Conservation (phyloP, 805 yeast species). For the Candida xiaguanensis region DNA sequence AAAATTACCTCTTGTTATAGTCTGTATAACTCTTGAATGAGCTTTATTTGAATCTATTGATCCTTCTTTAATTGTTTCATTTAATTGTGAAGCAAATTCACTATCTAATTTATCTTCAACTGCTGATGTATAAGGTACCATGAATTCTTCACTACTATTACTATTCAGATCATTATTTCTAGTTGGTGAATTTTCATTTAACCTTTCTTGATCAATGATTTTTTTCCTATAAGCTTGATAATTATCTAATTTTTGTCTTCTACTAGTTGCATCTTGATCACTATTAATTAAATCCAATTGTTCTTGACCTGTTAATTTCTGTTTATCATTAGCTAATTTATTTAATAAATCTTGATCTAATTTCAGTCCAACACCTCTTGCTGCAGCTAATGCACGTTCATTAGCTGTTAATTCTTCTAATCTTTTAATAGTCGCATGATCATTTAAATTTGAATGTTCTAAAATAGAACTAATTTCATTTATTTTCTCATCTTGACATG, state of each 20-base stretch:
- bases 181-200: conserved; percentile 2
- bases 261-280: conserved; percentile 46
- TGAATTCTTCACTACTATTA: conserved; percentile 22
- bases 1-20: conserved; percentile 66
- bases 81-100: conserved; percentile 51
- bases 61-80: conserved; percentile 52
- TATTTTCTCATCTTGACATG: conserved; percentile 41
- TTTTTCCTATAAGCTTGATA: conserved; percentile 57
- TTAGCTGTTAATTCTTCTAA: conserved; percentile 55
- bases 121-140: conserved; percentile 67
- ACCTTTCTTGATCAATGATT: conserved; percentile 54
- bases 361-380: conserved; percentile 39
- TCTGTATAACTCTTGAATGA: conserved; percentile 61
- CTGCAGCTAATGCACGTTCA: conserved; percentile 58
- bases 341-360: conserved; percentile 32
- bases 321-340: conserved; percentile 33
- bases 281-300: conserved; percentile 38
- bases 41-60: conserved; percentile 49
- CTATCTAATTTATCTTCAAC: conserved; percentile 62
- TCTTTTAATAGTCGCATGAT: conserved; percentile 46
- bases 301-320: conserved; percentile 39
- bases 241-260: conserved; percentile 51
- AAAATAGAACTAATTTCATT: conserved; percentile 32
- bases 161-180: conserved; percentile 6
- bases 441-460: conserved; percentile 40